Evolutionary conservation across 176 grass and related monocot species (phyloP), one percentile per base, ranked within the genome.

Genomic region (Aegilops bicornis): DNA sequence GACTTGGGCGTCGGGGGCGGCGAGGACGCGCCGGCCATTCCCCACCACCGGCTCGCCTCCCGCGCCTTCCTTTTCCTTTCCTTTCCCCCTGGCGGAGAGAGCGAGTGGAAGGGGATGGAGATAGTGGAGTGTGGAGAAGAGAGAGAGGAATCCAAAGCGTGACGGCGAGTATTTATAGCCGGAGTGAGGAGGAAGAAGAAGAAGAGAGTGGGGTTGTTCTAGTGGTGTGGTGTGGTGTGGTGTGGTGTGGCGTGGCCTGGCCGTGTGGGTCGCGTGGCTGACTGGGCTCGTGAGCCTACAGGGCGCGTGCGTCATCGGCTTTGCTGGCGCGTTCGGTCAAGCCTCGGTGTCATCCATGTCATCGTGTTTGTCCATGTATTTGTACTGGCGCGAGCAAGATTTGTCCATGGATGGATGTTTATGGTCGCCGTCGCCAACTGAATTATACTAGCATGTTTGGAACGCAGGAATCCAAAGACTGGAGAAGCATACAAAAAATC

Each of bases 1-100:
- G 63, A 64, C 10, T 20, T 71, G 39, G 69, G 82, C 62, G 82
- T 78, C 72, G 40, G 42, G 42, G 82, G 79, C 48, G 73, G 60
- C 31, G 79, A 71, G 64, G 76, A 90, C 36, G 78, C 14, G 24
- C 73, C 73, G 64, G 84, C 79, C 88, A 82, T 89, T 64, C 25
- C 64, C 32, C 65, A 25, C 24, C 31, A 40, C 24, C 24, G 22
- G 25, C 50, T 61, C 23, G 31, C 19, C 10, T 59, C 56, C 54
- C 20, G 56, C 56, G 56, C 56, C 50, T 54, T 54, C 50, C 50
- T 17, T 54, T 69, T 8, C 16, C 2, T 40, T 40, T 40, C 7
- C 36, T 37, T 37, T 2, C 16, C 31, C 8, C 17, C 66, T 22
- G 12, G 66, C 2, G 32, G 29, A 25, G 22, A 43, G 36, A 37